Evolutionary conservation across 345 rosid genomes (phyloP).

Genomic region (Salix suchowensis): DNA sequence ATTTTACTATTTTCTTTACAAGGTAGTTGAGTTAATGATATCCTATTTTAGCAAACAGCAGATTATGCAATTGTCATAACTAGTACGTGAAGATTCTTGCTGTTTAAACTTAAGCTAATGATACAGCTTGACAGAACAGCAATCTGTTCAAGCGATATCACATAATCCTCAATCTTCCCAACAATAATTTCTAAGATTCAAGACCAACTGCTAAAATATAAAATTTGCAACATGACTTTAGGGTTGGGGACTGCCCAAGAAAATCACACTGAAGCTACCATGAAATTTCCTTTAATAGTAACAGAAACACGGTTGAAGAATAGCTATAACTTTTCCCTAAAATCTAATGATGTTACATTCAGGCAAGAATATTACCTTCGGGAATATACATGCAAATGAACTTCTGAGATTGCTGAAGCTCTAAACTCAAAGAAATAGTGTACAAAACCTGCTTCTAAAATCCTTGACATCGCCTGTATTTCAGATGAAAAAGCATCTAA

Average conservation of each 20-base stretch:
- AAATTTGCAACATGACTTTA: not conserved
- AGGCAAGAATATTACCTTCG: not conserved
- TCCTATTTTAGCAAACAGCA: too few relatives aligned
- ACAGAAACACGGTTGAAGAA: not conserved
- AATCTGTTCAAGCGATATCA: not conserved
- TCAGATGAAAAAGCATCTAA: not conserved
- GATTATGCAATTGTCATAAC: too few relatives aligned
- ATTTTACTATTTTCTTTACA: too few relatives aligned
- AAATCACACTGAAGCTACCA: not conserved
- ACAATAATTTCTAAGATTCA: not conserved
- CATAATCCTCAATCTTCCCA: not conserved
- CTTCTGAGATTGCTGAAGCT: constrained; percentile 24
- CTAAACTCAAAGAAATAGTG: constrained; percentile 3
- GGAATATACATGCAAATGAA: constrained; percentile 19
- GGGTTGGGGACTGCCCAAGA: not conserved
- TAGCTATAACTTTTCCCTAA: not conserved
- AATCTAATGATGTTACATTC: not conserved
- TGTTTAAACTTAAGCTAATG: not conserved
- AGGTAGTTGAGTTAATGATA: too few relatives aligned
- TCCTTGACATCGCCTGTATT: constrained; percentile 3
- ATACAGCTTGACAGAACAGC: not conserved
- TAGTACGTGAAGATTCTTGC: too few relatives aligned
- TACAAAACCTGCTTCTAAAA: constrained; percentile 31
- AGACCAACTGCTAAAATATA: not conserved
- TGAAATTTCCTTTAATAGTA: not conserved